Evolutionary conservation across 2,329 filamentous ascomycete genomes (phyloP).

Genomic region (Ophiostoma sp.): DNA sequence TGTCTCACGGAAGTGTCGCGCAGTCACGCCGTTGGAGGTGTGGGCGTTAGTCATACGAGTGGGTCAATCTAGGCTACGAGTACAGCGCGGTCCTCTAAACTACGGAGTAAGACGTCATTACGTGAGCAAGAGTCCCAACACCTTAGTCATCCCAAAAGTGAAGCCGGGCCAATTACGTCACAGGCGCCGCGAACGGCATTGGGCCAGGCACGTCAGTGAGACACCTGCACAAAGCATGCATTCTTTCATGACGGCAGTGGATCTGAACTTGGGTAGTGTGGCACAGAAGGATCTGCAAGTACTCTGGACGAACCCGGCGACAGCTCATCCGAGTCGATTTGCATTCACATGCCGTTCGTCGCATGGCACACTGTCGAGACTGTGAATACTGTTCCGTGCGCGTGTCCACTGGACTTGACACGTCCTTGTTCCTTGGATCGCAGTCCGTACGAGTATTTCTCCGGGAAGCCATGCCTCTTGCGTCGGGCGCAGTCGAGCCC

Average conservation of each 20-base stretch:
- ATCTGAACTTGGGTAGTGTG: no score
- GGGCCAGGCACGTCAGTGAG: not conserved
- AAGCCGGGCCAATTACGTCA: not conserved
- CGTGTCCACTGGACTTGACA: not conserved
- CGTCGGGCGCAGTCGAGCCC: slow-evolving; percentile 9
- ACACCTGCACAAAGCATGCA: slow-evolving; percentile 1
- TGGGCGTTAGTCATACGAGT: slow-evolving; percentile 3
- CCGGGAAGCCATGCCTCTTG: not conserved
- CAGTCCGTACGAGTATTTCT: not conserved
- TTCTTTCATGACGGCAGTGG: not conserved
- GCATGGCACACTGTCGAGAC: not conserved
- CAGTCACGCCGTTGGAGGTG: slow-evolving; percentile 20
- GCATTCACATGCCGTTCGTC: not conserved
- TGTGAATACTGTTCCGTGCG: not conserved
- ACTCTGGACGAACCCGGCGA: slow-evolving; percentile 8
- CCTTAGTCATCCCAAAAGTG: not conserved
- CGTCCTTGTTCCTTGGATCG: not conserved
- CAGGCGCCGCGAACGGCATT: not conserved
- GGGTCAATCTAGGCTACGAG: slow-evolving; percentile 5
- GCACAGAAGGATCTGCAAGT: not conserved
- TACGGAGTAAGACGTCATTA: not conserved
- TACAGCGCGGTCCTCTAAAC: not conserved
- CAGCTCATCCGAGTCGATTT: not conserved
- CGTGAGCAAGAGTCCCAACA: not conserved
- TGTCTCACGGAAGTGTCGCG: slow-evolving; percentile 24